A percentile compares a stretch with the other conserved stretches of the same genome.
phyloP scores from a whole-genome alignment of 1,284 basidiomycete genomes.

The Mycosarcoma mackinlayi region DNA sequence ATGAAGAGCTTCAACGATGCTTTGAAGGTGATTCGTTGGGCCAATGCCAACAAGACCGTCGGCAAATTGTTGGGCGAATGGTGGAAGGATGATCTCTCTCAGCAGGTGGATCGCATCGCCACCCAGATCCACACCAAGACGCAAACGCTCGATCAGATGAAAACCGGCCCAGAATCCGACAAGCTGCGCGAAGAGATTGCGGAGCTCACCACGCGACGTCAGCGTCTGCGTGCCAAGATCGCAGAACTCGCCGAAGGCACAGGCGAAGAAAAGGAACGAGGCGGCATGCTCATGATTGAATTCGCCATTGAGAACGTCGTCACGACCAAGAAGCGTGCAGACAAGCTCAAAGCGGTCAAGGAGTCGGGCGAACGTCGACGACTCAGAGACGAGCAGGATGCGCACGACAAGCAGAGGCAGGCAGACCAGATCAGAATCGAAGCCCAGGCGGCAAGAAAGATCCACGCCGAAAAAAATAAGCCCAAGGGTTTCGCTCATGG shows the following conservation, averaged over 20 bases:
- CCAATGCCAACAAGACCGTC: conserved; percentile 80
- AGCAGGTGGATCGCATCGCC: conserved; percentile 35
- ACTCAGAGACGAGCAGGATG: conserved; percentile 22
- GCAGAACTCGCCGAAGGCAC: conserved; percentile 45
- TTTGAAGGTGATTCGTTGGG: conserved; percentile 89
- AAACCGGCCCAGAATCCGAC: conserved; percentile 25
- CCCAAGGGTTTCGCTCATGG: conserved; percentile 45
- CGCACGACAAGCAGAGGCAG: background rate
- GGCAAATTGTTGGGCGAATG: conserved; percentile 51
- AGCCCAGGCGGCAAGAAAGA: conserved; percentile 32
- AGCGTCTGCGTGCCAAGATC: conserved; percentile 50
- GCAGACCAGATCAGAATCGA: conserved; percentile 19
- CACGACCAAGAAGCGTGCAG: conserved; percentile 59
- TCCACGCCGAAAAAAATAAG: conserved; percentile 39
- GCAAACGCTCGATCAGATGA: conserved; percentile 28
- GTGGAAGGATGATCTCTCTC: conserved; percentile 60
- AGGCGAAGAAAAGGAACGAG: conserved; percentile 53
- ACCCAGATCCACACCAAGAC: conserved; percentile 44
- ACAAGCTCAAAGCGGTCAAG: conserved; percentile 50
- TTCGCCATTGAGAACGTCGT: conserved; percentile 66
- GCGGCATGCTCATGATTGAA: conserved; percentile 63
- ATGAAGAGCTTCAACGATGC: conserved; percentile 88
- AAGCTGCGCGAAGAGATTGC: conserved; percentile 20
- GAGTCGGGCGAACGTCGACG: conserved; percentile 39
- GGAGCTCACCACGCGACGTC: conserved; percentile 46